Evolutionary conservation across 2,329 filamentous ascomycete species (phyloP), one percentile per base, ranked within the genome.

Genomic region (Aspergillus hiratsukae): DNA sequence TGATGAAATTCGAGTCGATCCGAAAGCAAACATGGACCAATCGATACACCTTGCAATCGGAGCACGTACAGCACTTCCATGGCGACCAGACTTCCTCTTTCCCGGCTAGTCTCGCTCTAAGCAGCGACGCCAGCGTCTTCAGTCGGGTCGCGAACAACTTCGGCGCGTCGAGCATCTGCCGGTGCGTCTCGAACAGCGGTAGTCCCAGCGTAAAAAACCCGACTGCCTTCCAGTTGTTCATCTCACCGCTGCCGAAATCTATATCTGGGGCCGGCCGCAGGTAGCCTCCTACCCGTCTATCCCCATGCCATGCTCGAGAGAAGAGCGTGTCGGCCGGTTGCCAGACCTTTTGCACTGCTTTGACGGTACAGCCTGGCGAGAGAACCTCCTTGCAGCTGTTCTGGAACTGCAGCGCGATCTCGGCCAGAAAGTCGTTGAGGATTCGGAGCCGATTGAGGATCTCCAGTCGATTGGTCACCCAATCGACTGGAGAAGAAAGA

Each of bases 371-470:
- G 10, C 11, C 27, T 1, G 25, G 23, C 3, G 49, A 31, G 4
- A 52, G 48, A 4, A 28, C 6, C 11, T 37, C 17, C n/a, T 40
- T 40, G 41, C 53, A 55, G 40, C 37, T 35, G 3, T 27, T 25
- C 27, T 55, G 53, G 19, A 55, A 55, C n/a, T 48, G 40, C 14
- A 21, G n/a, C 8, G 66, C 53, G 19, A 55, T 55, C 17, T 41
- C 53, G 19, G 53, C 53, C 11, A 55, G 49, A 19, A 55, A 55
- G 48, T 48, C 53, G 29, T 55, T 19, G 2, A 55, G 27, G 3
- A 55, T 9, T 9, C 48, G 48, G 14, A 55, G 41, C 14, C 53
- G 49, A 3, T 49, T 28, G n/a, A 55, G 28, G 19, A 55, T 41
- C n/a, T 55, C 25, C 7, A 55, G 53, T 11, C 53, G 49, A 31